Evolutionary conservation across 768 basidiomycete genomes (phyloP).

Genomic region (Lactifluus piperatus): DNA sequence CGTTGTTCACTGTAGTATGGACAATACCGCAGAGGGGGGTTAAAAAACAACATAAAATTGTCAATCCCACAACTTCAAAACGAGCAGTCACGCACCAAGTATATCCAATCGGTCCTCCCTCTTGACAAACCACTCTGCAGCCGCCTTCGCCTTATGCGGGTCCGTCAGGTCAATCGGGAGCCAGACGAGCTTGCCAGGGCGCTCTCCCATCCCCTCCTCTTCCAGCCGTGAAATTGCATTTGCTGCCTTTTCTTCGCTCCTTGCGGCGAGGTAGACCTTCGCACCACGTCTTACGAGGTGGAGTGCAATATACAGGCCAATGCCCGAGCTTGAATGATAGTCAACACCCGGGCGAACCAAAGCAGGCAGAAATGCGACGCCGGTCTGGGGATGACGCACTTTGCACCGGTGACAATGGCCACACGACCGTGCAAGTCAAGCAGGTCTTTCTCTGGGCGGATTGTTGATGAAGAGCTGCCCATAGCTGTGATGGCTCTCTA

Average conservation of each 20-base stretch:
- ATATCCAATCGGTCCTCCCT: conserved; percentile 39
- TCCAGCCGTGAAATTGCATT: conserved; percentile 30
- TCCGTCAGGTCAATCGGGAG: conserved; percentile 34
- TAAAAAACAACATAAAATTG: background rate
- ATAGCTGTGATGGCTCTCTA: background rate
- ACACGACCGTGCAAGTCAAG: conserved; percentile 40
- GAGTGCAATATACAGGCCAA: conserved; percentile 17
- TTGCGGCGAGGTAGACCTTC: conserved; percentile 32
- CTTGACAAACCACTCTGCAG: conserved; percentile 31
- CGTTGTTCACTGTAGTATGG: conserved; percentile 41
- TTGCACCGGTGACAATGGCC: conserved; percentile 42
- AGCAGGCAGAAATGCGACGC: background rate
- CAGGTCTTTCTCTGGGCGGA: conserved; percentile 32
- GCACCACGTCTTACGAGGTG: conserved; percentile 36
- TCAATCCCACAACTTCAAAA: background rate
- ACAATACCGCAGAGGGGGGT: background rate
- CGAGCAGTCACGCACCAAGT: conserved; percentile 30
- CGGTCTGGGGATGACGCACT: conserved; percentile 26
- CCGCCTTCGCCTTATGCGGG: conserved; percentile 27
- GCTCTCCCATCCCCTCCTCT: conserved; percentile 26
- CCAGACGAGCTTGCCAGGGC: conserved; percentile 29
- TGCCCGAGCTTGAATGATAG: conserved; percentile 1
- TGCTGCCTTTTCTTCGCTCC: conserved; percentile 27
- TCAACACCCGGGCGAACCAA: background rate
- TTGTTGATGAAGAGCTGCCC: conserved; percentile 10